Conservation (phyloP, 208 protist genomes). For the Borovskyia barvae region DNA sequence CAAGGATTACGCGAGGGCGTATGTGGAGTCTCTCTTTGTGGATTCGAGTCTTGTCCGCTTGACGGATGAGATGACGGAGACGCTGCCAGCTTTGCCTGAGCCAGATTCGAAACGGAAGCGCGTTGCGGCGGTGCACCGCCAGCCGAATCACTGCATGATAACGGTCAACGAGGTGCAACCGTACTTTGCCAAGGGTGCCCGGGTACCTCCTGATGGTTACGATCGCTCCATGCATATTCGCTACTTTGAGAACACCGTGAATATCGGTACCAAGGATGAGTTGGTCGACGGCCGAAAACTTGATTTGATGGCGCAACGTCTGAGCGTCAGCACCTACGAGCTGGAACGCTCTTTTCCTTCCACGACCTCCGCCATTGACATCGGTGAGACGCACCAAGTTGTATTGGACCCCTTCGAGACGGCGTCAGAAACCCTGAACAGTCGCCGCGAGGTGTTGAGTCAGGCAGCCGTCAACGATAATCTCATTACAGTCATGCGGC, state of each 20-base stretch:
- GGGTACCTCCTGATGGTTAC: conserved; percentile 49
- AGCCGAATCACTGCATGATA: conserved; percentile 77
- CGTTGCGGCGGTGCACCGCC: conserved; percentile 41
- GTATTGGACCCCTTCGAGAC: conserved; percentile 75
- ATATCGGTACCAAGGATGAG: conserved; percentile 23
- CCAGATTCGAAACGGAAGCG: conserved; percentile 67
- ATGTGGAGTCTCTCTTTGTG: conserved; percentile 60
- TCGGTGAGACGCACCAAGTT: conserved; percentile 40
- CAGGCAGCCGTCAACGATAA: conserved; percentile 40
- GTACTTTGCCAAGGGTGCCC: conserved; percentile 55
- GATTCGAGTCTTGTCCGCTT: conserved; percentile 59
- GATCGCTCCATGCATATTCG: conserved; percentile 65
- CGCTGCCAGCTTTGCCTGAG: conserved; percentile 57
- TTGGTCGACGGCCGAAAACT: conserved; percentile 20
- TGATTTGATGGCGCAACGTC: conserved; percentile 67
- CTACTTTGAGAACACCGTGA: conserved; percentile 65
- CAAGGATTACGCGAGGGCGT: conserved; percentile 54
- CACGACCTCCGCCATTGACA: conserved; percentile 75
- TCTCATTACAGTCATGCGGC: conserved; percentile 51
- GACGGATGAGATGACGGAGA: conserved; percentile 69
- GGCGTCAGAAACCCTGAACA: conserved; percentile 57
- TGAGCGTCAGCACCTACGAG: conserved; percentile 73
- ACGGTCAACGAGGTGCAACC: conserved; percentile 77
- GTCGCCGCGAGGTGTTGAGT: conserved; percentile 51
- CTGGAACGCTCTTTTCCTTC: conserved; percentile 81